Percentiles rank a stretch among this genome's conserved stretches.
Evolutionary conservation across 352 stramenopile species (phyloP).

Genomic region (Phytopythium mirpurense): DNA sequence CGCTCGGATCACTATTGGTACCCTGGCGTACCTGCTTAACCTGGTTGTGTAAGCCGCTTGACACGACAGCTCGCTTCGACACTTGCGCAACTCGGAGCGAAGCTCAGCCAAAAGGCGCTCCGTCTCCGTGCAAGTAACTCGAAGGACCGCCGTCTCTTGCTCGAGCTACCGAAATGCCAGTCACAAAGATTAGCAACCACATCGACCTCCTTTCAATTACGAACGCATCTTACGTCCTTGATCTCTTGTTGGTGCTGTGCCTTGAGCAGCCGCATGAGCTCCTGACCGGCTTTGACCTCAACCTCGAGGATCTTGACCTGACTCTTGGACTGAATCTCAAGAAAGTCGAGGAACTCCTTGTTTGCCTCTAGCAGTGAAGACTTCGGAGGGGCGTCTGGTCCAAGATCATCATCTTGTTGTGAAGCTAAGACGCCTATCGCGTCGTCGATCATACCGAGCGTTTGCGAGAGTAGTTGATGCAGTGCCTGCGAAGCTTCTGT

Average conservation of each 20-base stretch:
- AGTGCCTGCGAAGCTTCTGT: conserved; percentile 12
- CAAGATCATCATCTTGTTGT: conserved; percentile 1
- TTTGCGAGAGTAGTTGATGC: conserved; percentile 29
- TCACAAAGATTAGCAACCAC: neutral
- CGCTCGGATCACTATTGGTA: no score
- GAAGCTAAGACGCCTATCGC: conserved; percentile 5
- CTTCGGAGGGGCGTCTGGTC: neutral
- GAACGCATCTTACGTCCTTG: conserved; percentile 16
- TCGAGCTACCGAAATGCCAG: conserved; percentile 30
- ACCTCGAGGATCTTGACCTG: conserved; percentile 56
- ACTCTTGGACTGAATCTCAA: conserved; percentile 31
- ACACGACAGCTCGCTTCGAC: conserved; percentile 44
- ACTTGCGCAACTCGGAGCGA: conserved; percentile 36
- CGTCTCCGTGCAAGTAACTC: conserved; percentile 27
- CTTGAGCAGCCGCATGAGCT: conserved; percentile 54
- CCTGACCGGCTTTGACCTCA: conserved; percentile 51
- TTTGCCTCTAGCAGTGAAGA: conserved; percentile 1
- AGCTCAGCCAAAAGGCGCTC: conserved; percentile 46
- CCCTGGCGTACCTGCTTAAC: conserved; percentile 33
- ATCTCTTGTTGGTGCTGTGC: conserved; percentile 46
- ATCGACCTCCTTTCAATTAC: neutral
- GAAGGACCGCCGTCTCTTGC: conserved; percentile 37
- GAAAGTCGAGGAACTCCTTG: conserved; percentile 35
- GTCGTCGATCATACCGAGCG: conserved; percentile 23
- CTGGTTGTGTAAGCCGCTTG: conserved; percentile 34